A percentile compares a stretch with the other conserved stretches of the same genome.
Evolutionary conservation across 306 rosid species (phyloP).

Genomic region (Lupinus albus): DNA sequence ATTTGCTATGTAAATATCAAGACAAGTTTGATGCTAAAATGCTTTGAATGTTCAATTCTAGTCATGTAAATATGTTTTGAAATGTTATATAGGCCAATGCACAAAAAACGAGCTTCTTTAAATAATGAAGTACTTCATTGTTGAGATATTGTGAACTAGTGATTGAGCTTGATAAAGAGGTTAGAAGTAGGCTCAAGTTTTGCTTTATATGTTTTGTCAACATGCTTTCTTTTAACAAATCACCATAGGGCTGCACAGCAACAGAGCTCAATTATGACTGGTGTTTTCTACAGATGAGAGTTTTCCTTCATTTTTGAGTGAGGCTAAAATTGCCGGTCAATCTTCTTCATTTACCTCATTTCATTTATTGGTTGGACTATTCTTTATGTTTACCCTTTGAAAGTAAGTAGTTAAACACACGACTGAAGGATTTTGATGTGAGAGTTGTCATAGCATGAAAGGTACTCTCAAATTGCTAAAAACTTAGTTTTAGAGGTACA

Average conservation of each 20-base stretch:
- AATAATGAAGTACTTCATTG: background rate
- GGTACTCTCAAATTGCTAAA: too few relatives aligned
- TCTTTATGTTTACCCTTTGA: background rate
- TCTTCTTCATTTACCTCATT: background rate
- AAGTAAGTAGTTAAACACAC: background rate
- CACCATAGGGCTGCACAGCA: background rate
- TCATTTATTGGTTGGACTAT: background rate
- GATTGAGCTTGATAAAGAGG: background rate
- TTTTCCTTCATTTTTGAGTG: background rate
- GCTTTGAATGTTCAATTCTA: slow-evolving; percentile 14
- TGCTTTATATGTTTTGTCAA: background rate
- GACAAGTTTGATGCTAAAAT: background rate
- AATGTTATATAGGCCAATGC: background rate
- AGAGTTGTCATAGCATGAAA: slow-evolving; percentile 5
- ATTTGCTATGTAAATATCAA: slow-evolving; percentile 22
- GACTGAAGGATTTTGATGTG: slow-evolving; percentile 15
- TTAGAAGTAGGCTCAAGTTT: background rate
- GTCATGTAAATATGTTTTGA: slow-evolving; percentile 3
- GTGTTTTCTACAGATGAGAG: background rate
- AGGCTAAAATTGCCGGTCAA: background rate
- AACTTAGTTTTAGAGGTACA: background rate
- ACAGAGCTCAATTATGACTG: background rate
- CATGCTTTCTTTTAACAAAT: background rate
- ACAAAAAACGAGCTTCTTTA: too few relatives aligned
- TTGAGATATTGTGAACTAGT: background rate